These are phyloP conservation scores for Pouteria campechiana DNA, from an alignment of 179 eudicot species.

Conservation along the genomic window DNA sequence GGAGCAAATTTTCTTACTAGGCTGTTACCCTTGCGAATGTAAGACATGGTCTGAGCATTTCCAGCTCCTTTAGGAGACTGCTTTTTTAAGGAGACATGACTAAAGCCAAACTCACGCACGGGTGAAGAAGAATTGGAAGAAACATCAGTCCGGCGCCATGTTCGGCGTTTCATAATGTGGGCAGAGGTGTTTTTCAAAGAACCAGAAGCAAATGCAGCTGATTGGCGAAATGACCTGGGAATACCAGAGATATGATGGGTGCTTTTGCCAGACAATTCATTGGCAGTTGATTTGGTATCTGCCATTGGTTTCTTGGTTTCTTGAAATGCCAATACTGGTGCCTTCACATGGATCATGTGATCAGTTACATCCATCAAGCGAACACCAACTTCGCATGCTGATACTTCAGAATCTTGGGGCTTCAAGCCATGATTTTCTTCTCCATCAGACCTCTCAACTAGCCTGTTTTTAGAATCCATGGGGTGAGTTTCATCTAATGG, in stretches of 20 bases:
- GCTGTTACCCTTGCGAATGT: constrained; percentile 82
- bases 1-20: constrained; percentile 55
- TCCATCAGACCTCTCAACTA: constrained; percentile 12
- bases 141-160: constrained; percentile 64
- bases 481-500: constrained; percentile 7
- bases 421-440: no score
- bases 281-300: no score
- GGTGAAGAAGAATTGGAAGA: constrained; percentile 16
- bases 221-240: constrained; percentile 23
- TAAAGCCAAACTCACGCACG: constrained; percentile 18
- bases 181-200: constrained; percentile 19
- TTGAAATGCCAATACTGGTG: constrained; percentile 11
- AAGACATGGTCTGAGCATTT: constrained; percentile 37
- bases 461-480: no score
- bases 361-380: no score
- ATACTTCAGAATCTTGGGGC: no score
- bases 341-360: constrained; percentile 10
- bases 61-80: constrained; percentile 11
- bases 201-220: constrained; percentile 9
- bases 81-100: constrained; percentile 20
- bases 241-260: constrained; percentile 19
- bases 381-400: no score
- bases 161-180: constrained; percentile 41
- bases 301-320: constrained; percentile 10
- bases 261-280: no score